Percentiles rank a stretch among this genome's conserved stretches.
phyloP scores from a whole-genome alignment of 805 yeast species.

The Candida hispaniensis region DNA sequence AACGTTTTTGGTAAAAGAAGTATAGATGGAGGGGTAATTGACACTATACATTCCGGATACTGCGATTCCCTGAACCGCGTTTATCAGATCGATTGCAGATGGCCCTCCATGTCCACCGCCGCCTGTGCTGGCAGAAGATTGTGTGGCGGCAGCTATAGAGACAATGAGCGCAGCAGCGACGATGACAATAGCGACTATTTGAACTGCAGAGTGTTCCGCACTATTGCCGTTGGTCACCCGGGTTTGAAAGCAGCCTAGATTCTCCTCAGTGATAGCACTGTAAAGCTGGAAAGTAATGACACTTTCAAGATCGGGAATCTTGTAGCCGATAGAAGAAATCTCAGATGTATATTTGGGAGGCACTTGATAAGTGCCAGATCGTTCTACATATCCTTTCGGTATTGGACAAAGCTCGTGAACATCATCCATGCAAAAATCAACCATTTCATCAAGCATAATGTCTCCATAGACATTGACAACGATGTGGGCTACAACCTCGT shows the following conservation, averaged over 20 bases:
- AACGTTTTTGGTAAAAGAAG: slow-evolving; percentile 26
- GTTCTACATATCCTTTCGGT: slow-evolving; percentile 21
- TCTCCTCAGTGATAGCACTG: slow-evolving; percentile 20
- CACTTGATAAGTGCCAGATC: slow-evolving; percentile 24
- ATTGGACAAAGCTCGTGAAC: slow-evolving; percentile 28
- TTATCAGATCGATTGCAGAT: slow-evolving; percentile 24
- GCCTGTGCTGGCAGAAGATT: slow-evolving; percentile 14
- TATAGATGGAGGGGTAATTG: slow-evolving; percentile 27
- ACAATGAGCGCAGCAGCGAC: slow-evolving; percentile 25
- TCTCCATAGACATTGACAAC: slow-evolving; percentile 26
- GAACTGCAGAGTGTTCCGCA: slow-evolving; percentile 22
- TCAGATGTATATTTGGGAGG: slow-evolving; percentile 24
- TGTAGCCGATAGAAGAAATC: slow-evolving; percentile 27
- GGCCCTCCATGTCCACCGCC: slow-evolving; percentile 18
- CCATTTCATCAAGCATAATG: slow-evolving; percentile 22
- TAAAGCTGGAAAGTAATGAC: slow-evolving; percentile 20
- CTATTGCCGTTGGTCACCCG: slow-evolving; percentile 28
- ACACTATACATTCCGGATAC: slow-evolving; percentile 28
- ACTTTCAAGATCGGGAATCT: slow-evolving; percentile 30
- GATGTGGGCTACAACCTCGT: slow-evolving; percentile 17
- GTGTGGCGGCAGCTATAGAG: slow-evolving; percentile 17
- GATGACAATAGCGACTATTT: slow-evolving; percentile 25
- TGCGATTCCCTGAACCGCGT: slow-evolving; percentile 28
- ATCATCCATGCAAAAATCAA: slow-evolving; percentile 26
- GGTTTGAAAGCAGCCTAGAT: slow-evolving; percentile 24